Evolutionary conservation across 2,329 filamentous ascomycete genomes (phyloP), one percentile per base, ranked within the genome.

Genomic region (Fusarium austroafricanum): DNA sequence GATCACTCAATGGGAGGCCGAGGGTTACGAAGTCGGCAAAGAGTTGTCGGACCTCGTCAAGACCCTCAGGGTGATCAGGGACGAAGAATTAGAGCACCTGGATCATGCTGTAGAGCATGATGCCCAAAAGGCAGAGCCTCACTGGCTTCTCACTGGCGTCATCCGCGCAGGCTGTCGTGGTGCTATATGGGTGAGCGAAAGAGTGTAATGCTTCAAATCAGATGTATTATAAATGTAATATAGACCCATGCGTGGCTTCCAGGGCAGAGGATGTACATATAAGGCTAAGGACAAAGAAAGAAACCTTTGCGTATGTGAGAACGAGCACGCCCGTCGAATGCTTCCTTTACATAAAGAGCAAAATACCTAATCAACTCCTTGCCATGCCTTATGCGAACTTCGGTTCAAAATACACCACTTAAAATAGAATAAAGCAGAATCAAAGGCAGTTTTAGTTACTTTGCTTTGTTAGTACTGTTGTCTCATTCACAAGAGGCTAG

Each of bases 21-120:
- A 90, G 47, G 94, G 94, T 1, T 93, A 96, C 76, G 91, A 92
- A 44, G 84, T 96, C 1, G 92, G 94, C 5, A 87, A 87, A 10
- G 95, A 98, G 81, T 79, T 99, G 71, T 86, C 83, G 52, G 86
- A 88, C 18, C 82, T 99, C 74, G 83, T 97, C 37, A 78, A 81
- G 35, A 93, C 92, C 26, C 84, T 98, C 68, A 87, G 94, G 73
- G 84, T 90, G 74, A 97, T 97, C 75, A 85, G 96, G 23, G 96
- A 99, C 76, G 96, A 99, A 81, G 96, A 99, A 81, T 81, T 99
- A 58, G 96, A 99, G 83, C 96, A 99, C 83, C 81, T 99, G 69
- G 96, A 99, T 78, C 92, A 97, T 81, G 96, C 96, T 1, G 91
- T 99, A 20, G 91, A 96, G 77, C 91, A 98, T 75, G 95, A 98